Evolutionary conservation across 257 asterid species (phyloP).

Genomic region (Schizonepeta tenuifolia): DNA sequence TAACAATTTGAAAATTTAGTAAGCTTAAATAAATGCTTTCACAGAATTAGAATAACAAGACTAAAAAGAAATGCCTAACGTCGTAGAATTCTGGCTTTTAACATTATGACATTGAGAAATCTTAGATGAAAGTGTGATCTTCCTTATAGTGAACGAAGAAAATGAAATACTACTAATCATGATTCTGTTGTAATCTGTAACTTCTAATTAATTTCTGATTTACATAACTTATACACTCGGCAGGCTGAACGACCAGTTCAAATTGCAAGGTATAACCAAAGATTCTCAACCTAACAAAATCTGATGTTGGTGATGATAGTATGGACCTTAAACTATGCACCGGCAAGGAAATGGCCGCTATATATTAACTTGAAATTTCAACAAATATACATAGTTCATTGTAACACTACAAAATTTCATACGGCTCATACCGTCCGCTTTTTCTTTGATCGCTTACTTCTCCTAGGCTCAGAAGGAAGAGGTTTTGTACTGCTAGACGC

Average conservation of each 20-base stretch:
- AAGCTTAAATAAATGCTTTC: neutral
- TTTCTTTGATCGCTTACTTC: constrained; percentile 84
- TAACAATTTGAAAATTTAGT: too few relatives aligned
- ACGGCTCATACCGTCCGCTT: constrained; percentile 80
- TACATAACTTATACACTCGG: constrained; percentile 33
- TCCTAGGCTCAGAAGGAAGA: constrained; percentile 73
- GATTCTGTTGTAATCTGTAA: constrained; percentile 10
- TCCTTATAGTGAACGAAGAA: constrained; percentile 3
- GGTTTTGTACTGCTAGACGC: constrained; percentile 63
- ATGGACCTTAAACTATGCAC: constrained; percentile 45
- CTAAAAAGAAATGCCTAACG: neutral
- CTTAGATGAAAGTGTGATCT: neutral
- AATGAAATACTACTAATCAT: neutral
- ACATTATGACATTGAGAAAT: neutral
- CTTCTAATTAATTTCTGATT: constrained; percentile 12
- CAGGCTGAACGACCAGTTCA: constrained; percentile 31
- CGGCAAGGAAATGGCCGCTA: constrained; percentile 59
- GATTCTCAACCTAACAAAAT: constrained; percentile 39
- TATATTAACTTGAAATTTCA: constrained; percentile 45
- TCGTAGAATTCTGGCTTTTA: neutral
- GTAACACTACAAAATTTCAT: constrained; percentile 50
- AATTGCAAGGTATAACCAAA: constrained; percentile 24
- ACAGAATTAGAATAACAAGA: neutral
- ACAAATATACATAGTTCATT: constrained; percentile 52
- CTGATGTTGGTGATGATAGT: constrained; percentile 26